phyloP scores from a whole-genome alignment of 164 flowering plant species.

The Stephania japonica region DNA sequence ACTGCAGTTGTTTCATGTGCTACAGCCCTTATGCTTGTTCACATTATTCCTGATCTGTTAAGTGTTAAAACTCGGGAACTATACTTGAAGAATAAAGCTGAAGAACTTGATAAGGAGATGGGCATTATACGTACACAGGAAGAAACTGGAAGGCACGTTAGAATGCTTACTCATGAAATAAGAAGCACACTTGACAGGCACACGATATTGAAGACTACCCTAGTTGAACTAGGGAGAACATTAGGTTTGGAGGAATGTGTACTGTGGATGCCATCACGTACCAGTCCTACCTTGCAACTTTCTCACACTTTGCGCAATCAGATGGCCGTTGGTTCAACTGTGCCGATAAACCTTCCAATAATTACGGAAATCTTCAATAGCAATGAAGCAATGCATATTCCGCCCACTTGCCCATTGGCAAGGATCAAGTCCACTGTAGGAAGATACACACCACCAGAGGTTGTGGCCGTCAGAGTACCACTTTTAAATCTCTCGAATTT shows the following conservation, averaged over 20 bases:
- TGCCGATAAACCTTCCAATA: slow-evolving; percentile 45
- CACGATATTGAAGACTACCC: slow-evolving; percentile 62
- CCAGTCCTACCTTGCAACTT: slow-evolving; percentile 41
- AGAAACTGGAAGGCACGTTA: slow-evolving; percentile 72
- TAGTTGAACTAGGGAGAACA: slow-evolving; percentile 64
- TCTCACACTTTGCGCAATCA: slow-evolving; percentile 51
- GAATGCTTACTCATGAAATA: slow-evolving; percentile 80
- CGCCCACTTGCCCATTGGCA: slow-evolving; percentile 51
- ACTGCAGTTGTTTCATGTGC: slow-evolving; percentile 63
- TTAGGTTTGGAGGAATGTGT: slow-evolving; percentile 68
- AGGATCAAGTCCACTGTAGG: slow-evolving; percentile 42
- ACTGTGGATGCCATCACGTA: slow-evolving; percentile 69
- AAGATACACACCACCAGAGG: slow-evolving; percentile 50
- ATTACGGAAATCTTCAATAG: slow-evolving; percentile 53
- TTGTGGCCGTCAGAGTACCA: slow-evolving; percentile 72
- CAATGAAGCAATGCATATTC: slow-evolving; percentile 44
- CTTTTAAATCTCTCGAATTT: slow-evolving; percentile 60
- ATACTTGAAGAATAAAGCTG: slow-evolving; percentile 51
- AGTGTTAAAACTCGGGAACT: slow-evolving; percentile 56
- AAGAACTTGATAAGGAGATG: slow-evolving; percentile 67
- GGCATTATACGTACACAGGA: slow-evolving; percentile 63
- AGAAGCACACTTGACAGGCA: slow-evolving; percentile 66
- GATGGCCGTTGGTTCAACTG: slow-evolving; percentile 40
- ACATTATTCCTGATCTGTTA: slow-evolving; percentile 63
- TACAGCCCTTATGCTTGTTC: slow-evolving; percentile 73